These are phyloP conservation scores for Venturia oleaginea DNA, from an alignment of 2,329 filamentous ascomycete species.

Conservation along the genomic window DNA sequence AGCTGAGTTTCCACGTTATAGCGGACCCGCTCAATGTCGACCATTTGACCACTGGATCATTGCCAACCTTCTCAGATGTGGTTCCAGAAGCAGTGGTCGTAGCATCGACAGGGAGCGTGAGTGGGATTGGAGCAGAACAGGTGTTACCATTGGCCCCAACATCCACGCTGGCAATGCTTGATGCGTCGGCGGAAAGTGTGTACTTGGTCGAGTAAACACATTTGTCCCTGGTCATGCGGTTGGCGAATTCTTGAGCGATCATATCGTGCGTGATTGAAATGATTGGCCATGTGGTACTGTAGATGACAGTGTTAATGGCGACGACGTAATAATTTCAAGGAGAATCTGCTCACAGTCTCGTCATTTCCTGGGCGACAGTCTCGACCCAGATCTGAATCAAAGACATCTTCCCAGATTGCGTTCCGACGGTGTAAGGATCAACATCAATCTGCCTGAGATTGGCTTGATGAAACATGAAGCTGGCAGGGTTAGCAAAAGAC, in stretches of 20 bases:
- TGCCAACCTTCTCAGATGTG: conserved; percentile 8
- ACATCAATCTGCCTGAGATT: conserved; percentile 5
- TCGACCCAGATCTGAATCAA: conserved; percentile 8
- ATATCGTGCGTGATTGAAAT: conserved; percentile 7
- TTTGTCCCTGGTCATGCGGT: conserved; percentile 16
- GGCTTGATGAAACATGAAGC: conserved; percentile 14
- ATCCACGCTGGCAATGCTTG: neutral
- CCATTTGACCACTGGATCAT: conserved; percentile 8
- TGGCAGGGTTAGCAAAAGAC: neutral
- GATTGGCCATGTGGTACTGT: conserved; percentile 5
- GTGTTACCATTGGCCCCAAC: neutral
- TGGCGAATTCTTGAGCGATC: neutral
- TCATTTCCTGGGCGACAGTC: conserved; percentile 4
- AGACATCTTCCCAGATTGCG: conserved; percentile 20
- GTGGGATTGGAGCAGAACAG: conserved; percentile 1
- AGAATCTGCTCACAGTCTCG: neutral
- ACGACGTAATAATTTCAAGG: too few species aligned
- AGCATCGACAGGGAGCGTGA: conserved; percentile 24
- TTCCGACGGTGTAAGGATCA: neutral
- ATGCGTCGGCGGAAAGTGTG: conserved; percentile 23
- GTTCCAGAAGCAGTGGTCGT: conserved; percentile 27
- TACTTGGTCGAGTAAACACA: conserved; percentile 43
- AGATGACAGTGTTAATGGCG: neutral
- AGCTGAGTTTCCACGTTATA: neutral
- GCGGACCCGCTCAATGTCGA: conserved; percentile 5